Conservation (phyloP, 345 rosid genomes). For the Psidium friedrichsthalianum region DNA sequence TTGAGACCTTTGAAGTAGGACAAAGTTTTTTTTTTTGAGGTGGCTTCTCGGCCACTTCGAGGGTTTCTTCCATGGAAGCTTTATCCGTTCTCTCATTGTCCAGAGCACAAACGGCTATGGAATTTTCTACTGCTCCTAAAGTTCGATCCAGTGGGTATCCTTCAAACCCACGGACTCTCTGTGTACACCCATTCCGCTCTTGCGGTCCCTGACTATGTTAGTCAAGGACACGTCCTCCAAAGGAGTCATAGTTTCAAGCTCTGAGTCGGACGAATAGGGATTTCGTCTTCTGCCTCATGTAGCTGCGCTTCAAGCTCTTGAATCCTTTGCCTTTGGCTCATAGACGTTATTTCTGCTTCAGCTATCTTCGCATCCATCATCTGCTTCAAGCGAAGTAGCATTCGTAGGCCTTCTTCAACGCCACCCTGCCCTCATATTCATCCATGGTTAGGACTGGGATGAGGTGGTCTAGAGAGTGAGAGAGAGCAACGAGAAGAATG, state of each 20-base stretch:
- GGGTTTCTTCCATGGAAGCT: not conserved
- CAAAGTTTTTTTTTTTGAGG: slow-evolving; percentile 17
- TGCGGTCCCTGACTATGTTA: slow-evolving; percentile 1
- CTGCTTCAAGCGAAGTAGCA: slow-evolving; percentile 50
- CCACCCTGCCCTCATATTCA: slow-evolving; percentile 39
- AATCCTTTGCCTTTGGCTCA: slow-evolving; percentile 34
- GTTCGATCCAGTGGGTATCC: slow-evolving; percentile 15
- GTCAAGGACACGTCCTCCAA: not conserved
- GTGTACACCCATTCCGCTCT: slow-evolving; percentile 35
- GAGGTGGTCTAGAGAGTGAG: not conserved
- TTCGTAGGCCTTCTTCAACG: slow-evolving; percentile 64
- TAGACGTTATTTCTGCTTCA: slow-evolving; percentile 36
- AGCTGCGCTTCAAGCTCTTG: slow-evolving; percentile 81
- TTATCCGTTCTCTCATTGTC: slow-evolving; percentile 1
- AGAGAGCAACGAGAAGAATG: not conserved
- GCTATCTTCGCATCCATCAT: slow-evolving; percentile 47
- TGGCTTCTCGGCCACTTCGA: slow-evolving; percentile 3
- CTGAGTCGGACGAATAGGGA: slow-evolving; percentile 13
- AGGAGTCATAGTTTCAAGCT: slow-evolving; percentile 7
- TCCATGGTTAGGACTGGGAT: slow-evolving; percentile 9
- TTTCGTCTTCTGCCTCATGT: slow-evolving; percentile 60
- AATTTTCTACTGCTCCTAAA: slow-evolving; percentile 8
- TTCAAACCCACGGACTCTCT: slow-evolving; percentile 31
- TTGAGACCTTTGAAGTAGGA: not conserved
- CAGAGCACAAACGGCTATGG: slow-evolving; percentile 1